Conservation (phyloP, 2,329 filamentous ascomycete species). For the Teratosphaeria nubilosa region DNA sequence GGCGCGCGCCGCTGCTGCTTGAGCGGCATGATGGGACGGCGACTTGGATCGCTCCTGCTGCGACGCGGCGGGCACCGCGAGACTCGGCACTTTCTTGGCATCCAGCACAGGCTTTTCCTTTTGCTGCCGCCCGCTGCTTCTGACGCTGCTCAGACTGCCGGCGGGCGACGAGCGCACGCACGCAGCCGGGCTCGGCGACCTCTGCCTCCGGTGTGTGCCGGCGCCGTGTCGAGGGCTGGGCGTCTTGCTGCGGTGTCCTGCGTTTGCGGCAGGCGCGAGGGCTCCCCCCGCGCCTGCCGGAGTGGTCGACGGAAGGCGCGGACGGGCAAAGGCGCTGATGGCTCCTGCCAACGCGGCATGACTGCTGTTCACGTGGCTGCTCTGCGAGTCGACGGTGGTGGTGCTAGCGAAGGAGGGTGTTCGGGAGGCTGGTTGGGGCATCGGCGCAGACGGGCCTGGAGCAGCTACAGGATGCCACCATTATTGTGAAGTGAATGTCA, state of each 20-base stretch:
- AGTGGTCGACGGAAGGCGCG: constrained; percentile 4
- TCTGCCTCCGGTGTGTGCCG: neutral
- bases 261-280: constrained; percentile 30
- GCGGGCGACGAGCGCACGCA: neutral
- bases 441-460: constrained; percentile 8
- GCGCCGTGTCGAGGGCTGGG: constrained; percentile 11
- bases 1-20: constrained; percentile 16
- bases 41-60: constrained; percentile 7
- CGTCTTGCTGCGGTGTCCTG: constrained; percentile 14
- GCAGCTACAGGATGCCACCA: neutral
- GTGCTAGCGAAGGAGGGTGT: constrained; percentile 14
- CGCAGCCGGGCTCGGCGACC: constrained; percentile 1
- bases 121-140: constrained; percentile 1
- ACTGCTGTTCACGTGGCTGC: no score
- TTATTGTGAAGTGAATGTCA: no score
- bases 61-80: constrained; percentile 3
- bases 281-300: constrained; percentile 10
- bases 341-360: constrained; percentile 43
- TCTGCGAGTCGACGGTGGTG: constrained; percentile 11
- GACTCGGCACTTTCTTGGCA: constrained; percentile 2
- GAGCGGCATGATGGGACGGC: constrained; percentile 20
- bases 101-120: constrained; percentile 3
- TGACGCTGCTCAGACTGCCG: neutral
- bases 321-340: constrained; percentile 38
- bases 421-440: constrained; percentile 15